Base-by-base conservation (phyloP, 768 basidiomycete genomes). In the Podaxis rugospora region DNA sequence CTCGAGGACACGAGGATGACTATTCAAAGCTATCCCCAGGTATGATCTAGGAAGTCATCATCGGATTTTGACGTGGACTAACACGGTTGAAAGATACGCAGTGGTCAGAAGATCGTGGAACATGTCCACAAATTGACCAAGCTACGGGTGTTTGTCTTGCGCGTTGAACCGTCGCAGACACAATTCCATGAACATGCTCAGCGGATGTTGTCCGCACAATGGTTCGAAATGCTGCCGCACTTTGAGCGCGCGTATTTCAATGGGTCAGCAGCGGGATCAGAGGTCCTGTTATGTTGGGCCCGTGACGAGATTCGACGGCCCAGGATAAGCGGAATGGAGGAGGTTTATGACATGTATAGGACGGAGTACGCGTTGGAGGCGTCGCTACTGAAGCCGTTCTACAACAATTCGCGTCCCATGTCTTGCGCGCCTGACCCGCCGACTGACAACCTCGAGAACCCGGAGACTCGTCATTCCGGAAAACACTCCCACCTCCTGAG, bases 391-490 rank as follows among this genome's bases (percentile, higher is more conserved):
- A 53, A 52, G 18, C 36, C 54, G 21, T 59, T 52, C n/a, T 55
- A 27, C 35, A 55, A 44, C 11, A 59, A 57, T 51, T 60, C 58
- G 54, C 51, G 55, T 36, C 42, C 40, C 42, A 47, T 62, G 63
- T 55, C 63, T 32, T 47, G 60, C 51, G 60, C 51, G 55, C 39
- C 27, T 35, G 52, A 57, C 36, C 28, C 36, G 5, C 56, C 62
- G 47, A 59, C 59, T 21, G 57, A 46, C 40, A 44, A 27, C 46
- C 21, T 21, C 18, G 47, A 49, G 47, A 27, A 2, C 13, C 11
- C 47, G 10, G 47, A 23, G 25, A 49, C 9, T 27, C 27, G 23
- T 49, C 11, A 21, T 49, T 49, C 23, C 23, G 21, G 23, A 23
- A 49, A 25, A 25, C 9, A 11, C 21, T 11, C 21, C 21, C 21